Percentiles rank a stretch among this genome's conserved stretches.
Conservation (phyloP, 805 yeast genomes). For the Ogataea methanolica region DNA sequence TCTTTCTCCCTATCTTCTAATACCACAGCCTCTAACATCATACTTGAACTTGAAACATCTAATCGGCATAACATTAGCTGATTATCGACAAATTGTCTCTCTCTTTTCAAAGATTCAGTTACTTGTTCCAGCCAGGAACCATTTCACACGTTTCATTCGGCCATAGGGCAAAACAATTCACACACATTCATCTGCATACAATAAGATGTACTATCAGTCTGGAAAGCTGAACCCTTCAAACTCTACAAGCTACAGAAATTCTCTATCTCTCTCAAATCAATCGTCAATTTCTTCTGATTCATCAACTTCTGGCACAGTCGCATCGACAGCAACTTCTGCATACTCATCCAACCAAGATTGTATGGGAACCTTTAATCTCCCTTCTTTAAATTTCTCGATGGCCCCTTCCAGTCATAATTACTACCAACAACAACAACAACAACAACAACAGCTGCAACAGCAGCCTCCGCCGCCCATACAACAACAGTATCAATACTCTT, state of each 20-base stretch:
- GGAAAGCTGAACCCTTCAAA: not conserved
- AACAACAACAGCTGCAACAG: not conserved
- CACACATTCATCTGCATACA: too few relatives aligned
- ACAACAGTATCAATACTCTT: not conserved
- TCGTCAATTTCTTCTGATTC: not conserved
- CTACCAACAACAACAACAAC: not conserved
- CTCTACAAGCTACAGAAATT: not conserved
- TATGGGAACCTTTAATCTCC: not conserved
- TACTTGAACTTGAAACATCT: too few relatives aligned
- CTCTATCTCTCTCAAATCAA: not conserved
- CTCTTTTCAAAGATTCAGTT: too few relatives aligned
- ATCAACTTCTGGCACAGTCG: not conserved
- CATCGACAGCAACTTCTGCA: not conserved
- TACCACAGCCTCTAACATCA: too few relatives aligned
- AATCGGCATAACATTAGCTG: too few relatives aligned
- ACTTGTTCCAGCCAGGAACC: too few relatives aligned
- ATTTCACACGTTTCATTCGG: too few relatives aligned
- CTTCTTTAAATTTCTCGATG: not conserved
- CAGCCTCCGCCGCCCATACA: not conserved
- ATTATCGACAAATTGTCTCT: too few relatives aligned
- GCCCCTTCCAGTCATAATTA: not conserved
- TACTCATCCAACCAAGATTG: not conserved
- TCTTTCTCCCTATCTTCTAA: too few relatives aligned
- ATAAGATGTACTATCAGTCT: too few relatives aligned
- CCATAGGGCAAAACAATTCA: too few relatives aligned